A percentile compares a stretch with the other conserved stretches of the same genome.
These are phyloP conservation scores for Phytophthora pinifolia DNA, from an alignment of 352 stramenopile species.

Conservation along the genomic window DNA sequence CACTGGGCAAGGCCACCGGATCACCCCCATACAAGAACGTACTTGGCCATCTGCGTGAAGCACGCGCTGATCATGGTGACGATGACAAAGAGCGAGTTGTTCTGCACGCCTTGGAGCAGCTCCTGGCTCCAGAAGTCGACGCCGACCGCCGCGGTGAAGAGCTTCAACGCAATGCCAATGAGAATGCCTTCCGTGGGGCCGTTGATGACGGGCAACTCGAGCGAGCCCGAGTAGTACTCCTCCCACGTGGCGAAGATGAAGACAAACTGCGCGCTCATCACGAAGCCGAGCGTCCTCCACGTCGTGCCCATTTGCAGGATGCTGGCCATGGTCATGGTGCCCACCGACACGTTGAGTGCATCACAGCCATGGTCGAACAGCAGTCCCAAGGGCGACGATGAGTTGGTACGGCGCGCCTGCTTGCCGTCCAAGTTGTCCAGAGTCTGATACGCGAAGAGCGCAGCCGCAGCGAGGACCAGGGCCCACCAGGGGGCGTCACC, in stretches of 20 bases:
- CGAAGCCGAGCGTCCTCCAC: slow-evolving; percentile 78
- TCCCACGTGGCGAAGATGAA: slow-evolving; percentile 91
- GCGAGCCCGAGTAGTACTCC: slow-evolving; percentile 94
- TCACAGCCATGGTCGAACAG: slow-evolving; percentile 88
- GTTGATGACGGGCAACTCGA: slow-evolving; percentile 96
- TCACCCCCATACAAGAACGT: slow-evolving; percentile 22
- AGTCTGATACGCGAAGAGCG: slow-evolving; percentile 82
- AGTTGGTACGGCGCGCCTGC: slow-evolving; percentile 75
- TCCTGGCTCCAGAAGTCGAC: slow-evolving; percentile 75
- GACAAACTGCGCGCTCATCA: slow-evolving; percentile 72
- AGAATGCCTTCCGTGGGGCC: slow-evolving; percentile 96
- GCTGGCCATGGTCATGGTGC: slow-evolving; percentile 80
- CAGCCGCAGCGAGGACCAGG: slow-evolving; percentile 53
- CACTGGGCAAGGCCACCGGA: slow-evolving; percentile 3
- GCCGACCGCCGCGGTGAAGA: slow-evolving; percentile 65
- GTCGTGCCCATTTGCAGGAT: slow-evolving; percentile 74
- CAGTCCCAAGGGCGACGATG: slow-evolving; percentile 76
- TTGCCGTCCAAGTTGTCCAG: slow-evolving; percentile 88
- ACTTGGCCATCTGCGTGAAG: slow-evolving; percentile 79
- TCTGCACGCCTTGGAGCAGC: slow-evolving; percentile 59
- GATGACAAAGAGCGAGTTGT: slow-evolving; percentile 84
- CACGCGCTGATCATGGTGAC: slow-evolving; percentile 56
- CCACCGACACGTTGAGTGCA: slow-evolving; percentile 81
- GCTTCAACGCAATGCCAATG: slow-evolving; percentile 74
- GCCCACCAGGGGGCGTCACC: slow-evolving; percentile 71